Evolutionary conservation across 78 protist genomes (phyloP).

Genomic region (Polysphondylium violaceum): DNA sequence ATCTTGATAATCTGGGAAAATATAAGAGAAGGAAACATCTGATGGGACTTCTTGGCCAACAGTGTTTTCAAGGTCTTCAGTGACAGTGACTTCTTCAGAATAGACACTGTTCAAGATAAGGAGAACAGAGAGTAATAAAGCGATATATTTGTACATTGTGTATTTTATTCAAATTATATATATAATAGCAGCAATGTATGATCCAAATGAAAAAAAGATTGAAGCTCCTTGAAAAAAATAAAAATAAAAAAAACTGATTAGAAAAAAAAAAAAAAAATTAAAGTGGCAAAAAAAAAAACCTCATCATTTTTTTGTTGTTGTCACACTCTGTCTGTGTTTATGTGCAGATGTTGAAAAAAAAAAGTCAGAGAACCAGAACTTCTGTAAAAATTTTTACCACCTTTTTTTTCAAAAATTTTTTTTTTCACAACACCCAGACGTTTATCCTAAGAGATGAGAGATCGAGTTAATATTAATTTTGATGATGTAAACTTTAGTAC

Average conservation of each 20-base stretch:
- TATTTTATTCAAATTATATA: background rate
- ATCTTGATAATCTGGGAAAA: conserved; percentile 72
- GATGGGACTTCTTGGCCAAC: conserved; percentile 1
- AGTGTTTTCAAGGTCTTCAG: background rate
- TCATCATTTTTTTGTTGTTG: too few relatives aligned
- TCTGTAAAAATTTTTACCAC: background rate
- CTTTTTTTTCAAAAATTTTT: too few relatives aligned
- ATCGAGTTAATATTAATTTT: background rate
- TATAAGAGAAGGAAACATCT: conserved; percentile 75
- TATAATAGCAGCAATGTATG: background rate
- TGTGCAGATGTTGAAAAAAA: too few relatives aligned
- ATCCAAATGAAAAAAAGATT: background rate
- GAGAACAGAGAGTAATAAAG: conserved; percentile 16
- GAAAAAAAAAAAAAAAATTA: background rate
- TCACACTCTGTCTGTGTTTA: too few relatives aligned
- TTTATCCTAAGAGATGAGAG: too few relatives aligned
- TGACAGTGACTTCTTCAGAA: conserved; percentile 29
- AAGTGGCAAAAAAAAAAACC: background rate
- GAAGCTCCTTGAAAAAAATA: background rate
- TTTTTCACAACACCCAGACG: too few relatives aligned
- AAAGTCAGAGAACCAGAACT: background rate
- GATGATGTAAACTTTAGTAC: too few relatives aligned
- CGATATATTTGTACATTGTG: conserved; percentile 8
- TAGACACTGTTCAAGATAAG: background rate
- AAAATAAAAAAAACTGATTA: background rate